Base-by-base conservation (phyloP, 768 basidiomycete genomes). In the Kwoniella dejecticola region DNA sequence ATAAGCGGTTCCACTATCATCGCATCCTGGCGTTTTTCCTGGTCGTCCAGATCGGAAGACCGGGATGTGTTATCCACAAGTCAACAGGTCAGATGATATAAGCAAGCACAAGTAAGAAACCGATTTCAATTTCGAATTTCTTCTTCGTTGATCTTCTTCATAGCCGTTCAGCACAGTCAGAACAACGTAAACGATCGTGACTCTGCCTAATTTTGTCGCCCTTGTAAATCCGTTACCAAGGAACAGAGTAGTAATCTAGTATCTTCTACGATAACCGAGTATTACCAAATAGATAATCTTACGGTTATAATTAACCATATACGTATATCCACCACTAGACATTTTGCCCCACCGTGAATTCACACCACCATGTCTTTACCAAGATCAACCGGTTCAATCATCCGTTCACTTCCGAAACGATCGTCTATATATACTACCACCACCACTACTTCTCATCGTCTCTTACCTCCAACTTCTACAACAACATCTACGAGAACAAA, bases 381-480 rank as follows among this genome's bases (percentile, higher is more conserved):
- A 42, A 42, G 41, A 42, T 42, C 33, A 27, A 57, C 56, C 56
- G 56, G 56, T 46, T 52, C 49, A 50, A 52, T 52, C 44, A 55
- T 53, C 60, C 60, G 60, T 52, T 50, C 49, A 62, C 36, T 62
- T 46, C 60, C 60, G 60, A 55, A 45, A 15, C 10, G 23, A 23
- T 45, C 56, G 19, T 21, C 49, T 45, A 53, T 60, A 60, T 60
- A 33, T 42, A 50, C 27, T 29, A 24, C 15, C 26, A 23, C 24
- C 24, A n/a, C 17, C 17, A 15, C n/a, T 26, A 31, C 48, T 8
- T 50, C 48, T 30, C 6, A n/a, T 10, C 48, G 13, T 31, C 11
- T 50, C 27, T 50, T 50, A 13, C 30, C 29, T 33, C 33, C 26
- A 12, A 6, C 24, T 21, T 26, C 17, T 44, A 11, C 13, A 15